Percentiles rank a stretch among this genome's conserved stretches.
These are phyloP conservation scores for Botrytis galanthina DNA, from an alignment of 2,329 filamentous ascomycete genomes.

Conservation along the genomic window DNA sequence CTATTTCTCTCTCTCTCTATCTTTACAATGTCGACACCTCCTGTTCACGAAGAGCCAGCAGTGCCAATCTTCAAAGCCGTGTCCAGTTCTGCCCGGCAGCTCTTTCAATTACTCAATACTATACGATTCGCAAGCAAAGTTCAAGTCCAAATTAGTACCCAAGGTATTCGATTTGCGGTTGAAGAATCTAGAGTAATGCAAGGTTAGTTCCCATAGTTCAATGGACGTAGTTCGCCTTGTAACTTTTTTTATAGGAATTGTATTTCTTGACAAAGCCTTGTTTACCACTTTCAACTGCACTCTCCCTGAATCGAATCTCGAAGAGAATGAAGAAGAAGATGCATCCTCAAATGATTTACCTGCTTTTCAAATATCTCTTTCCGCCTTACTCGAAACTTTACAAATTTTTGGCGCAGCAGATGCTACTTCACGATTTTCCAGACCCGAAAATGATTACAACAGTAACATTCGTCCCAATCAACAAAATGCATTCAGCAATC, in stretches of 20 bases:
- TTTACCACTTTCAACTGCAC: constrained; percentile 84
- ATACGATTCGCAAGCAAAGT: constrained; percentile 56
- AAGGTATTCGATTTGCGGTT: constrained; percentile 82
- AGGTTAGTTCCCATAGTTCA: constrained; percentile 52
- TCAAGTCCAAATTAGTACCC: constrained; percentile 73
- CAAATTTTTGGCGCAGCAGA: constrained; percentile 93
- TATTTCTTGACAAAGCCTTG: constrained; percentile 82
- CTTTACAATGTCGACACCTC: constrained; percentile 34
- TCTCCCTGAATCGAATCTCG: constrained; percentile 42
- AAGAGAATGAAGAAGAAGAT: constrained; percentile 43
- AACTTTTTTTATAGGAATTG: constrained; percentile 55
- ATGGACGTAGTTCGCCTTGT: constrained; percentile 22
- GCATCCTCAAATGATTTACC: constrained; percentile 49
- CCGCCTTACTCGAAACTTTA: constrained; percentile 85
- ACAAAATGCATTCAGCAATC: constrained; percentile 76
- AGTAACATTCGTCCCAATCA: constrained; percentile 62
- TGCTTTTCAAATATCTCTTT: constrained; percentile 82
- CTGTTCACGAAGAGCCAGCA: constrained; percentile 30
- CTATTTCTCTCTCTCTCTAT: neutral
- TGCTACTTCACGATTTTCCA: constrained; percentile 53
- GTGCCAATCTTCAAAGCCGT: constrained; percentile 69
- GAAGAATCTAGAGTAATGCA: constrained; percentile 91
- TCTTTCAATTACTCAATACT: constrained; percentile 62
- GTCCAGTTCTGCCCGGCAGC: constrained; percentile 72
- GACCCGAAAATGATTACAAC: constrained; percentile 59